Base-by-base conservation (phyloP, 805 yeast genomes). In the Cyberlindnera mrakii region DNA sequence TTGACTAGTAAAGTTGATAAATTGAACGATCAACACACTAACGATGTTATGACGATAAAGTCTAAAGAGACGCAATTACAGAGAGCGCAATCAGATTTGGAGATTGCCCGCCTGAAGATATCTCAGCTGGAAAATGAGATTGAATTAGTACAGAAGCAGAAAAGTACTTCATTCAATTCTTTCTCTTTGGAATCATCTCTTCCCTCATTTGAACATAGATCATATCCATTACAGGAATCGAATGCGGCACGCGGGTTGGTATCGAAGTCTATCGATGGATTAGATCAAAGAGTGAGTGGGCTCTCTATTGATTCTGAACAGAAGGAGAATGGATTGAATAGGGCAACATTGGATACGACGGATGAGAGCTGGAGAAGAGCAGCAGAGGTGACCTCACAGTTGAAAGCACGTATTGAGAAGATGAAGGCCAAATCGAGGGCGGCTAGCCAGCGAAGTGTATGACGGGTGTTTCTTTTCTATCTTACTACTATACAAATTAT, bases 321-420 rank as follows among this genome's bases (percentile, higher is more conserved):
- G 42, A 59, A 59, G 41, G 58, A 52, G 39, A 52, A 54, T 27
- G 48, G 51, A 17, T 15, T 36, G 20, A 46, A 45, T 14, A 17
- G 40, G 11, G 40, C 47, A 1, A 30, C 47, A 30, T 30, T 51
- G 27, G 56, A 51, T 34, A 70, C 71, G 37, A 85, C 77, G 45
- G 89, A 82, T 46, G 78, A 72, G 41, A 80, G 85, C 52, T 89
- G 96, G 96, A 78, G 75, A 51, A 75, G 91, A 39, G 96, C 96
- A 0, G 90, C 93, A 0, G 95, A 85, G 53, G 95, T 88, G 11
- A 89, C 96, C 0, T 76, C 80, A 4, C 91, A 85, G 60, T 74
- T 89, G 56, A 85, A 83, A 59, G 95, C 89, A 0, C 68, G 96
- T 53, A 89, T 89, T 36, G 95, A 86, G 62, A 82, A 83, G 62